Base-by-base conservation (phyloP, 2,329 filamentous ascomycete species). In the Epichloe brachyelytri region DNA sequence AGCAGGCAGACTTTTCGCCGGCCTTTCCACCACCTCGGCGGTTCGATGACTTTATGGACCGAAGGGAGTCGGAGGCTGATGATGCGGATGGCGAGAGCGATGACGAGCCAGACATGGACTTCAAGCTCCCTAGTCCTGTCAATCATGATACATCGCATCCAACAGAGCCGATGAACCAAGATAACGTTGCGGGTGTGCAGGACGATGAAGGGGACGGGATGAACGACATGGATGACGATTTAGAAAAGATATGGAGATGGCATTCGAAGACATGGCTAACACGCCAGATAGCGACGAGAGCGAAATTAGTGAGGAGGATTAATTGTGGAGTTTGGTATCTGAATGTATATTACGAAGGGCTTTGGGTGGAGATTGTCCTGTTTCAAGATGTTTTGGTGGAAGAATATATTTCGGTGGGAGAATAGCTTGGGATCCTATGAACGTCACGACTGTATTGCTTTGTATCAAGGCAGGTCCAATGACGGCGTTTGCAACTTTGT, bases 261-360 rank as follows among this genome's bases (percentile, higher is more conserved):
- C 66, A 1, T 67, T 68, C 59, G 66, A 65, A 48, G 77, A 80
- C 57, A 69, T 83, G 61, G 77, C 78, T 57, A 76, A 76, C 37
- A 74, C 69, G 54, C 69, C 72, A 30, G 36, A 40, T 2, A 48
- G 26, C 10, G 78, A 80, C 49, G 80, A 83, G 63, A 83, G 80
- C 56, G 79, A 82, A 57, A 79, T 83, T 50, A 83, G 80, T 56
- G 80, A 83, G 61, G 80, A 83, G 62, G 80, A 83, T 61, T 83
- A 43, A 19, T n/a, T 20, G 43, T 37, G 34, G 46, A 34, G 39
- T 26, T 40, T 44, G 46, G 45, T 15, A 30, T 43, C 26, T 17
- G 43, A 19, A 33, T 22, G 11, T 40, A n/a, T 11, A 12, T 22
- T 19, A 12, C 19, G 5, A 14, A 17, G 11, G 22, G n/a, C 20